These are phyloP conservation scores for Solanum medicagineum DNA, from an alignment of 257 asterid species.

Conservation along the genomic window DNA sequence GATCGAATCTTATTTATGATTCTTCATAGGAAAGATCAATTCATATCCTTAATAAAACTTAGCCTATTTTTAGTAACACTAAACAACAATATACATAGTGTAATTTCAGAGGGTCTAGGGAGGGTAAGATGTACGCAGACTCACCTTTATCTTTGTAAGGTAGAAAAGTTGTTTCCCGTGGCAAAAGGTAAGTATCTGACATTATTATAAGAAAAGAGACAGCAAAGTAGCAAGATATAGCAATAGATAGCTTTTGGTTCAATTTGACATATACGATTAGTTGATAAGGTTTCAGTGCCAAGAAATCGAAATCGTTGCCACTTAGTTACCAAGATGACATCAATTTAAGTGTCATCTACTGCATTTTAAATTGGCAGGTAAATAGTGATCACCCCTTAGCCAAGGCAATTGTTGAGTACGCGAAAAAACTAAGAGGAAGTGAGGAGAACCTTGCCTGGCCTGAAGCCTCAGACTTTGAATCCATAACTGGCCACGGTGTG, in stretches of 20 bases:
- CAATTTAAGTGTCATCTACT: neutral
- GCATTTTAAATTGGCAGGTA: conserved; percentile 22
- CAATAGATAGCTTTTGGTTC: too few species aligned
- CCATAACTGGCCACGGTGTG: conserved; percentile 84
- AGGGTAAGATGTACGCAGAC: too few species aligned
- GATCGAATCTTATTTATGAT: neutral
- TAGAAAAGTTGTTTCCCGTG: too few species aligned
- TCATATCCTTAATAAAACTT: neutral
- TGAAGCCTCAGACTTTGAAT: conserved; percentile 42
- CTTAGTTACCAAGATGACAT: neutral
- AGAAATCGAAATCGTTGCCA: neutral
- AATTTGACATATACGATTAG: neutral
- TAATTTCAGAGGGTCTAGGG: too few species aligned
- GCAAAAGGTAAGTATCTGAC: too few species aligned
- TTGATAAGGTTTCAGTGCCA: neutral
- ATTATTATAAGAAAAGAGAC: too few species aligned
- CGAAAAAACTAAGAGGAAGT: conserved; percentile 32
- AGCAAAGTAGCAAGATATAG: too few species aligned
- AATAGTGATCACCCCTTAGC: conserved; percentile 90
- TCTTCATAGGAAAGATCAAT: neutral
- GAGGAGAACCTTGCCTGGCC: conserved; percentile 42
- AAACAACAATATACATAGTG: too few species aligned
- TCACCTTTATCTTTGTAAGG: too few species aligned
- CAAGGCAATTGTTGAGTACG: conserved; percentile 57
- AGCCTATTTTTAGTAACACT: neutral